Base-by-base conservation (phyloP, 139 green algal species). In the Tetraselmis striata region DNA sequence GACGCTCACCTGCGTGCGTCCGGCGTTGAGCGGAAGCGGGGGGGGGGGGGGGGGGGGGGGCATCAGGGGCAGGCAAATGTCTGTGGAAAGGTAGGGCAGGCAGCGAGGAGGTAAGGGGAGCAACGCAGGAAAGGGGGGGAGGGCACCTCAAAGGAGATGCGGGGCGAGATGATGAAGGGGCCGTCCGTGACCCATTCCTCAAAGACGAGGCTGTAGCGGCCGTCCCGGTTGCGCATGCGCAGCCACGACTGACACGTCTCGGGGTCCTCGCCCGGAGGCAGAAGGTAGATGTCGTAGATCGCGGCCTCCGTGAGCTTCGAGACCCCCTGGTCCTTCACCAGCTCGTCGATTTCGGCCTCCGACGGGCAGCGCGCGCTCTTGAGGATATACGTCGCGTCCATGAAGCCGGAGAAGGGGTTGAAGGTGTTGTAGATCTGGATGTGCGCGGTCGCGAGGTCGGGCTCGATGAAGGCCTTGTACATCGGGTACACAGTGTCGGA, bases 371-470 rank as follows among this genome's bases (percentile, higher is more conserved):
- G 75, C 2, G 82, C 83, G 0, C 87, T 67, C 87, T 99, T 99
- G 77, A 99, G 90, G 77, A 98, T 98, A 90, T 98, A 98, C 76
- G 93, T 97, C 29, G 96, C 86, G 67, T 95, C 90, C 89, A 98
- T 97, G 87, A 99, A 98, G 28, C 96, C 96, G 0, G 91, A 93
- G 85, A 99, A 99, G 29, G 96, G 96, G 91, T 98, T 98, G 90
- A 98, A 98, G 30, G 85, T 94, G 91, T 99, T 99, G 87, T 94
- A 86, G 59, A 99, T 95, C 2, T 90, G 89, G 32, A 98, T 85
- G 88, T 98, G 96, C 1, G 96, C 96, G 11, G 87, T 93, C 77
- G 94, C 89, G 30, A 99, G 90, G 84, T 98, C 95, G 0, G 96
- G 96, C 90, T 99, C 96, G 32, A 99, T 99, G 91, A 95, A 97